These are phyloP conservation scores for Apodospora peruviana DNA, from an alignment of 495 filamentous ascomycete genomes.

Conservation along the genomic window DNA sequence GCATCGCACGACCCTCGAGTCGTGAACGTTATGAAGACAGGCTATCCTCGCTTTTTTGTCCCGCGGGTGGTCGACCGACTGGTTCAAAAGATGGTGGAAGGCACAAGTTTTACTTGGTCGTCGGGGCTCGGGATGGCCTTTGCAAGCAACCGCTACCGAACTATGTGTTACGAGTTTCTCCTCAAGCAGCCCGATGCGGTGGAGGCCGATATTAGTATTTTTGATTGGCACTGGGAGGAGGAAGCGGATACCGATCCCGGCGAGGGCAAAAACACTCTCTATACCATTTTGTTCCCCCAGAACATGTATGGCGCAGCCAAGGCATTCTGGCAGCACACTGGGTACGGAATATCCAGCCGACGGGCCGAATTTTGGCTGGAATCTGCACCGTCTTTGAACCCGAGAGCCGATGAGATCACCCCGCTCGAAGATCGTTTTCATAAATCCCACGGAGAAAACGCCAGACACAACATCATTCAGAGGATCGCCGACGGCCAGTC, in stretches of 20 bases:
- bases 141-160: too few relatives aligned
- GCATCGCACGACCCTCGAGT: conserved; percentile 14
- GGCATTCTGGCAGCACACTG: conserved; percentile 25
- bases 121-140: too few relatives aligned
- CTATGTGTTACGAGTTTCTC: too few relatives aligned
- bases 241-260: too few relatives aligned
- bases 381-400: conserved; percentile 1
- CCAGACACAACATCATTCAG: not conserved
- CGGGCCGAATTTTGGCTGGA: conserved; percentile 17
- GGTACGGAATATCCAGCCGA: conserved; percentile 25
- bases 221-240: too few relatives aligned
- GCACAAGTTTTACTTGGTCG: too few relatives aligned
- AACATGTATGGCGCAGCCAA: conserved; percentile 4
- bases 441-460: not conserved
- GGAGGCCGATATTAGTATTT: too few relatives aligned
- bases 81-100: not conserved
- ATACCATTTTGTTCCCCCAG: not conserved
- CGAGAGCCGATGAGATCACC: not conserved
- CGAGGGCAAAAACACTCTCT: not conserved
- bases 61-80: conserved; percentile 10
- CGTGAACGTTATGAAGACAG: conserved; percentile 16
- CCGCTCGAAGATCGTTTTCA: not conserved
- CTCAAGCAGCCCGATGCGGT: too few relatives aligned
- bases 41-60: conserved; percentile 26
- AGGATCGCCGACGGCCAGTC: not conserved